A percentile compares a stretch with the other conserved stretches of the same genome.
phyloP scores from a whole-genome alignment of 495 filamentous ascomycete species.

The Neurospora sp. region DNA sequence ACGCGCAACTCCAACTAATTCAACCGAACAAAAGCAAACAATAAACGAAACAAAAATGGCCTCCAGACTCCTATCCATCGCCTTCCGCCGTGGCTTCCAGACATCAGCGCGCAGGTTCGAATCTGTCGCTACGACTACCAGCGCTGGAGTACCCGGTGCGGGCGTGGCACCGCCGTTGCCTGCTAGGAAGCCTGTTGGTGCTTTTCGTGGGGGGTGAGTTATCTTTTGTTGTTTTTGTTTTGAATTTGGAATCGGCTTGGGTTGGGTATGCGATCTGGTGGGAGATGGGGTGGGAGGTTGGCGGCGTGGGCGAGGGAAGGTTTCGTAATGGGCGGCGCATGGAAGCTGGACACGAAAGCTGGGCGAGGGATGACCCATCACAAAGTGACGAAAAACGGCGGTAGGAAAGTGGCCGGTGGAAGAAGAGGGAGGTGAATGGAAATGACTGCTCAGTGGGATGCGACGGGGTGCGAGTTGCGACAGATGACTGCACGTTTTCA shows the following conservation, averaged over 20 bases:
- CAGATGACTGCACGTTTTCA: neutral
- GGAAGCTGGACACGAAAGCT: too few relatives aligned
- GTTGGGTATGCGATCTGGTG: neutral
- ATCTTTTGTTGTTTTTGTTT: neutral
- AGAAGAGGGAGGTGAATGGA: too few relatives aligned
- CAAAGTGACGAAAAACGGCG: too few relatives aligned
- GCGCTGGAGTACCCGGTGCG: neutral
- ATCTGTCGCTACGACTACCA: conserved; percentile 11
- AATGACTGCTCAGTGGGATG: neutral
- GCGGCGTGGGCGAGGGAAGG: too few relatives aligned
- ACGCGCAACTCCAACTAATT: neutral
- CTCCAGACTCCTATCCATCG: conserved; percentile 33
- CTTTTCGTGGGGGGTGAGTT: conserved; percentile 85
- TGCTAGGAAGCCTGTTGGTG: conserved; percentile 72
- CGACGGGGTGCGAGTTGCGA: neutral
- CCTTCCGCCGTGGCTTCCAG: conserved; percentile 27
- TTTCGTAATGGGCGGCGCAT: too few relatives aligned
- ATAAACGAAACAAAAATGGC: conserved; percentile 27
- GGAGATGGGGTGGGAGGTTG: neutral
- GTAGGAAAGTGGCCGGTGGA: neutral
- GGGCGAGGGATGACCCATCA: too few relatives aligned
- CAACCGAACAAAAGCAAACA: neutral
- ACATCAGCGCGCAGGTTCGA: conserved; percentile 35
- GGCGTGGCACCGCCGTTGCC: conserved; percentile 40
- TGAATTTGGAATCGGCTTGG: neutral